Base-by-base conservation (phyloP, 331 rosid species). In the Quercus tomentella region DNA sequence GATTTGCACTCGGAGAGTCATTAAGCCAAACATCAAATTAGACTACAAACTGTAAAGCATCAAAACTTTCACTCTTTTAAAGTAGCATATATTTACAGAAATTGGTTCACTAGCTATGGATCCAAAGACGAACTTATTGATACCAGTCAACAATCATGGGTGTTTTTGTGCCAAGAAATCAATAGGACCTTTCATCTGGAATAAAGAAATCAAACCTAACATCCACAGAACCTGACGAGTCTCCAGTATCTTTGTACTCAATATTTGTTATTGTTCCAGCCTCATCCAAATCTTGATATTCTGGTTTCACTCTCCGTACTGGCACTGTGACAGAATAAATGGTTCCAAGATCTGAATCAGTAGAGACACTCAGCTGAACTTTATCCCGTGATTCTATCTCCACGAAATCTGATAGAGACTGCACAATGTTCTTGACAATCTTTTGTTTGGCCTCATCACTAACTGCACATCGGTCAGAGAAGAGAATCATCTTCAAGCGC, bases 301-400 rank as follows among this genome's bases (percentile, higher is more conserved):
- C 93, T 60, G 93, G 89, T 85, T 93, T 95, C 76, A 95, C 99
- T 49, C 99, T 88, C 77, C 98, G 87, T 18, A 95, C 98, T 5
- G 99, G 99, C 63, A 95, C 98, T 0, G 96, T 93, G 82, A 95
- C 96, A 1, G 99, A 95, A 83, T 93, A 95, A 75, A 95, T 88
- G 67, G 99, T 95, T 79, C 99, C 99, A 18, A 95, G 84, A 78
- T 91, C 97, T 31, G 96, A 82, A 81, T 95, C 98, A 14, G 99
- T 79, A 52, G 97, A 93, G 77, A 95, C 97, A 70, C 94, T 95
- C 71, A 95, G 82, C 84, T 93, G 88, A 82, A 95, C 99, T 87
- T 95, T 95, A 82, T 95, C 99, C 79, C 85, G 95, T 1, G 99
- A 91, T 84, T 95, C 99, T 56, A 95, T 95, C 85, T 88, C 99